Base-by-base conservation (phyloP, 768 basidiomycete species). In the Phanerochaete sordida region DNA sequence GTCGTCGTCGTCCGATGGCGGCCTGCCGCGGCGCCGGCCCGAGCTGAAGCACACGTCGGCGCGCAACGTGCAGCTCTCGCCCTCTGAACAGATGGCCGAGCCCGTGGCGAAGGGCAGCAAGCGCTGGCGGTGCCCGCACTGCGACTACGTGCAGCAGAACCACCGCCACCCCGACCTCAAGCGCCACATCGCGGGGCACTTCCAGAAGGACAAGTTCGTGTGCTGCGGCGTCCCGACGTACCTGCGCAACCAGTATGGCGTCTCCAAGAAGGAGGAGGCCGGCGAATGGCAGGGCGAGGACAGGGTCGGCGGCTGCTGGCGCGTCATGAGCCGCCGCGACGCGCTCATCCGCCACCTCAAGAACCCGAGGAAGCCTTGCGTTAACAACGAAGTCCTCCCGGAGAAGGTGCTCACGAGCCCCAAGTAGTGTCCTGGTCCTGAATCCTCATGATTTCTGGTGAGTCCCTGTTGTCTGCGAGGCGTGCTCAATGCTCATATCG, bases 141-240 rank as follows among this genome's bases (percentile, higher is more conserved):
- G 67, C 62, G 19, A 2, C 16, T 64, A 60, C 56, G 54, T 49
- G 31, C 62, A 61, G 64, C 1, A 2, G 28, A 59, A 59, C 46
- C 49, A 26, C 16, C 67, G 67, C 56, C 46, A 4, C 46, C 58
- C 60, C 21, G 67, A 68, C 59, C 44, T 68, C 51, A 49, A 43
- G 54, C 65, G 67, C n/a, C 67, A 68, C 59, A 26, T 66, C 44
- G 28, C 27, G 43, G 56, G 54, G n/a, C 67, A 68, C 62, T 31
- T 9, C 62, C 31, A 30, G n/a, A 45, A 56, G 23, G 23, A 48
- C 33, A 37, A 59, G 26, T 65, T 56, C 57, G 52, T 60, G 8
- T 68, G 67, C 58, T 63, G 62, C 51, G 67, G 67, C n/a, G 60
- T 66, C 12, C 63, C 60, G 3, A 26, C 63, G 11, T 24, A 4